These are phyloP conservation scores for Penicillium arizonense DNA, from an alignment of 495 filamentous ascomycete genomes.

Conservation along the genomic window DNA sequence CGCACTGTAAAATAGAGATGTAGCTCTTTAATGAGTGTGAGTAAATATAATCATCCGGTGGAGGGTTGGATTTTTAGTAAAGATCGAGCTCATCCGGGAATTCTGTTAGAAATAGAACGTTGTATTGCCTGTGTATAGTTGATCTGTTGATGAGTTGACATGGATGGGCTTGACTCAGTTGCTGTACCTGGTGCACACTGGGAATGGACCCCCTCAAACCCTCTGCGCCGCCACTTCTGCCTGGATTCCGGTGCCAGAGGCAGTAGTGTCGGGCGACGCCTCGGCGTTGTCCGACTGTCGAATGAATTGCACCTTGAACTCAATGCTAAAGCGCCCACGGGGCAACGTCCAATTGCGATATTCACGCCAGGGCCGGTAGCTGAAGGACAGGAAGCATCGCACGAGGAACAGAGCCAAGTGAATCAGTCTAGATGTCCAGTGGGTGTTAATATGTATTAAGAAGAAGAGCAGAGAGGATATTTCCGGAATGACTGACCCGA, in stretches of 20 bases:
- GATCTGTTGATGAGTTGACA: conserved; percentile 1
- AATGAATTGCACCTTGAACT: conserved; percentile 6
- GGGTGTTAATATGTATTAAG: background rate
- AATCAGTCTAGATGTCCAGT: conserved; percentile 1
- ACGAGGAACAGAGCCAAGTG: conserved; percentile 3
- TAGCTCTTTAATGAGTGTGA: background rate
- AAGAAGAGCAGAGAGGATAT: background rate
- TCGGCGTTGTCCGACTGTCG: conserved; percentile 1
- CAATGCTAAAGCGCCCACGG: conserved; percentile 1
- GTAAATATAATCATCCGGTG: conserved; percentile 1
- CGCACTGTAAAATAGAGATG: background rate
- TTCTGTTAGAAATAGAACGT: background rate
- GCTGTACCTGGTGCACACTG: background rate
- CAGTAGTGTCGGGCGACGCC: background rate
- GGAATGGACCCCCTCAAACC: background rate
- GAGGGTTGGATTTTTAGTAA: background rate
- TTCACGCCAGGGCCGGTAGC: conserved; percentile 4
- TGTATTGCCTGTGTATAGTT: conserved; percentile 2
- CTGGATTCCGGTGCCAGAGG: conserved; percentile 2
- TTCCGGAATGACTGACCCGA: conserved; percentile 1
- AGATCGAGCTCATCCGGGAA: background rate
- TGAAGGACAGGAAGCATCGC: conserved; percentile 5
- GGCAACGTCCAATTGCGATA: conserved; percentile 5
- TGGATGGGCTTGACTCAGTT: conserved; percentile 1
- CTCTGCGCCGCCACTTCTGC: conserved; percentile 1